Base-by-base conservation (phyloP, 345 rosid genomes). In the Eucalyptus marginata region DNA sequence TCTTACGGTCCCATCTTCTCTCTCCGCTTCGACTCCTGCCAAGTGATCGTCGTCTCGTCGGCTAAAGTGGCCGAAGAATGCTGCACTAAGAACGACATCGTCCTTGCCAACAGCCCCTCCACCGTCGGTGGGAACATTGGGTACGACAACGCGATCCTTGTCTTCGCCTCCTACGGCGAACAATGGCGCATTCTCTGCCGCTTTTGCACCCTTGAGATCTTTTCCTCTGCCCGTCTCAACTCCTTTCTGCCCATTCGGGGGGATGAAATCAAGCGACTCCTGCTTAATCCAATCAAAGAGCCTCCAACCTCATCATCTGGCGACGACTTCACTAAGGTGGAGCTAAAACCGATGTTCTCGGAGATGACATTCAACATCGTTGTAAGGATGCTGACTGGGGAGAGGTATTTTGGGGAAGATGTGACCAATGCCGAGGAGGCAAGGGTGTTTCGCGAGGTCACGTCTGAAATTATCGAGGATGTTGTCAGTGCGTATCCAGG, bases 181-280 rank as follows among this genome's bases (percentile, higher is more conserved):
- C 95, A 92, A 54, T 94, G 95, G 94, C 93, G 94, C 31, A 92
- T 58, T 91, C 91, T 94, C 64, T 91, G 95, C 86, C 91, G 93
- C 24, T 87, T 94, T 58, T 89, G 91, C 29, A 43, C 93, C 18
- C 80, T 91, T 6, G 94, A 93, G 51, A 87, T 94, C 10, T 93
- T 94, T 89, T 92, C 95, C 27, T 56, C 89, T 8, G 84, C 86
- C 84, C 90, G 92, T 9, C 91, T 94, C 66, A 87, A 87, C 68
- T 49, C 47, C 86, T 88, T 88, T 36, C n/a, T 47, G 11, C 50
- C 68, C 52, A 88, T 92, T n/a, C 87, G 94, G 62, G 88, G 62
- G 87, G 93, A 91, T 54, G 94, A 93, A 86, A 88, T 91, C 43
- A 76, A 56, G 64, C 84, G 76, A 27, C 87, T 87, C 4, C 15